Evolutionary conservation across 805 yeast genomes (phyloP).

Genomic region (Nakazawaea pomicola): DNA sequence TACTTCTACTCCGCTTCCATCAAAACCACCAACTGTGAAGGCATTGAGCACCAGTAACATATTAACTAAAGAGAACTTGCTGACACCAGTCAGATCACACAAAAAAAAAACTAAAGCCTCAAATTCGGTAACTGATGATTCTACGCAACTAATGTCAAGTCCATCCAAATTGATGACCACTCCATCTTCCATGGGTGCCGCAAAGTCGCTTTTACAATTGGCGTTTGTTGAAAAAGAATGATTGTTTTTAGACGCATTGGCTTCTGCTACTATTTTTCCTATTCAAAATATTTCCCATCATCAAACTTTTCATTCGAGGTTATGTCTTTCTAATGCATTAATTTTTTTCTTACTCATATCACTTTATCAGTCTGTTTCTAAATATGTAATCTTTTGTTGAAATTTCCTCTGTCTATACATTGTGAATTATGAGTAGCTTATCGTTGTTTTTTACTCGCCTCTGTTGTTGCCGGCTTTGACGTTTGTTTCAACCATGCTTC

Average conservation of each 20-base stretch:
- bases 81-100: slow-evolving; percentile 4
- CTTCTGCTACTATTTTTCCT: no score
- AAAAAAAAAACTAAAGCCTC: slow-evolving; percentile 3
- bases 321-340: no score
- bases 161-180: slow-evolving; percentile 37
- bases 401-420: no score
- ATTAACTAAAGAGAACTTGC: not conserved
- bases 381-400: no score
- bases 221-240: slow-evolving; percentile 28
- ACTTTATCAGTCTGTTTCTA: no score
- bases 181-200: slow-evolving; percentile 45
- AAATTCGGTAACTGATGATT: slow-evolving; percentile 13
- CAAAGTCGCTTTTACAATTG: slow-evolving; percentile 36
- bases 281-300: no score
- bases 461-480: no score
- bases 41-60: not conserved
- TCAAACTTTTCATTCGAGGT: no score
- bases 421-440: no score
- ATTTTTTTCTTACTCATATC: no score
- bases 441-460: no score
- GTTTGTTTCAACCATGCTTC: slow-evolving; percentile 63
- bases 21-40: not conserved
- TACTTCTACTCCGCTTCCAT: slow-evolving; percentile 21
- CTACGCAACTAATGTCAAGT: slow-evolving; percentile 27
- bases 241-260: slow-evolving; percentile 7